phyloP scores from a whole-genome alignment of 371 early-diverging fungal genomes.

The Mortierella sp. region DNA sequence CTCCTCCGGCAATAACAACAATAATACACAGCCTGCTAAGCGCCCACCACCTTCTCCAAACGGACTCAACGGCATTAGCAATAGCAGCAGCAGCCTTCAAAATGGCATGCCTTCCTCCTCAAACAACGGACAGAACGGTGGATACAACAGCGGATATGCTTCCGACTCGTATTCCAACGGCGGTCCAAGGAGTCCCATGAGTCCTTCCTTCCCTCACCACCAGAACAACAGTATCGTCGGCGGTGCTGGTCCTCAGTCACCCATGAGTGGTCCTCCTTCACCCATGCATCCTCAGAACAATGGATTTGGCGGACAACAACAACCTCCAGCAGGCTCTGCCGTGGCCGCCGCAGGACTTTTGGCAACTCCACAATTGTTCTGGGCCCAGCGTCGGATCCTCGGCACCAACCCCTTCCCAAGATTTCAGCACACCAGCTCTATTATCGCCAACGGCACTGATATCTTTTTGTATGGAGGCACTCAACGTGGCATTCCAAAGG shows the following conservation, averaged over 20 bases:
- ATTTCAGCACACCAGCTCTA: constrained; percentile 71
- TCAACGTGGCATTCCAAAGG: constrained; percentile 62
- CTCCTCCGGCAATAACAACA: not conserved
- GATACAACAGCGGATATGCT: constrained; percentile 7
- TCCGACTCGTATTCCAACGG: constrained; percentile 8
- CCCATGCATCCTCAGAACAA: constrained; percentile 18
- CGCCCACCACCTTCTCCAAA: constrained; percentile 51
- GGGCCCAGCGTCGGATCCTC: constrained; percentile 57
- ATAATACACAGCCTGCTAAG: constrained; percentile 11
- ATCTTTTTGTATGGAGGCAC: constrained; percentile 74
- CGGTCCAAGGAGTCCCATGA: constrained; percentile 38
- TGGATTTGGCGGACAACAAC: not conserved
- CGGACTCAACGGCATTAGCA: constrained; percentile 28
- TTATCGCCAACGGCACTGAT: constrained; percentile 62
- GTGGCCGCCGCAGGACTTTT: constrained; percentile 8
- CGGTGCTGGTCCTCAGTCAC: constrained; percentile 1
- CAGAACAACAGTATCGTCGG: not conserved
- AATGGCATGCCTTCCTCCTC: constrained; percentile 18
- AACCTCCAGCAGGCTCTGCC: not conserved
- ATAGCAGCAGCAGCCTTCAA: constrained; percentile 22
- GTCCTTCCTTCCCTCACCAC: constrained; percentile 24
- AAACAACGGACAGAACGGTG: not conserved
- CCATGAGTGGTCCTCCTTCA: constrained; percentile 30
- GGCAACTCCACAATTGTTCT: constrained; percentile 44
- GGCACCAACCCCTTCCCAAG: constrained; percentile 65